A percentile compares a stretch with the other conserved stretches of the same genome.
Evolutionary conservation across 2,329 filamentous ascomycete species (phyloP).

Genomic region (Ophiostoma tasmaniense): DNA sequence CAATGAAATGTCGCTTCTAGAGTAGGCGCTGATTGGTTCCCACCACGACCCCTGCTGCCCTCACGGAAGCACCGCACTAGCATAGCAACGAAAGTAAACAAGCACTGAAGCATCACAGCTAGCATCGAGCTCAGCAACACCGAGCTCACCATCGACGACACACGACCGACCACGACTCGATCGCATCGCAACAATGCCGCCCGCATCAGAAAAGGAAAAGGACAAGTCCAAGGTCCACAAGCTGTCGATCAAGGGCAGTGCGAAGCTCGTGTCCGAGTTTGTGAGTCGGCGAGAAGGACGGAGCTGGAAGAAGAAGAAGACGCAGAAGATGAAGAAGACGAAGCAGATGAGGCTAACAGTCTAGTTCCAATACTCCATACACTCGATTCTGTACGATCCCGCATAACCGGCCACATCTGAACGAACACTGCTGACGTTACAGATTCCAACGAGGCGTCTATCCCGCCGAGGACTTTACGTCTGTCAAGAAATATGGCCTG

Average conservation of each 20-base stretch:
- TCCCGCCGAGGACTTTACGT: constrained; percentile 92
- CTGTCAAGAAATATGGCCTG: constrained; percentile 98
- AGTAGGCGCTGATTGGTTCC: constrained; percentile 39
- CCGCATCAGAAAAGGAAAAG: constrained; percentile 35
- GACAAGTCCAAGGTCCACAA: constrained; percentile 89
- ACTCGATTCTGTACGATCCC: constrained; percentile 72
- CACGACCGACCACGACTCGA: neutral
- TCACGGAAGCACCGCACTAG: constrained; percentile 37
- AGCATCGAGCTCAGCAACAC: neutral
- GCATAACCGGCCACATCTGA: neutral
- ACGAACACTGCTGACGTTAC: constrained; percentile 3
- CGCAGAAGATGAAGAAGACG: neutral
- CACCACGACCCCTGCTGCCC: constrained; percentile 49
- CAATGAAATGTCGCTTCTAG: neutral
- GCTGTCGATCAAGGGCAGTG: constrained; percentile 74
- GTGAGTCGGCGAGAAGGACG: constrained; percentile 43
- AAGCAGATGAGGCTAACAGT: neutral
- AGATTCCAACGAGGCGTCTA: constrained; percentile 82
- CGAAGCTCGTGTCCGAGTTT: constrained; percentile 91
- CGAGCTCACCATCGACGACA: neutral
- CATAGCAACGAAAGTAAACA: constrained; percentile 19
- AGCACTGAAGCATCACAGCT: neutral
- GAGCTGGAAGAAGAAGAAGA: neutral
- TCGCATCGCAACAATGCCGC: constrained; percentile 15
- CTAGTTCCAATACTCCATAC: constrained; percentile 94